These are phyloP conservation scores for Fennellomyces sp. DNA, from an alignment of 371 early-diverging fungal genomes.

Conservation along the genomic window DNA sequence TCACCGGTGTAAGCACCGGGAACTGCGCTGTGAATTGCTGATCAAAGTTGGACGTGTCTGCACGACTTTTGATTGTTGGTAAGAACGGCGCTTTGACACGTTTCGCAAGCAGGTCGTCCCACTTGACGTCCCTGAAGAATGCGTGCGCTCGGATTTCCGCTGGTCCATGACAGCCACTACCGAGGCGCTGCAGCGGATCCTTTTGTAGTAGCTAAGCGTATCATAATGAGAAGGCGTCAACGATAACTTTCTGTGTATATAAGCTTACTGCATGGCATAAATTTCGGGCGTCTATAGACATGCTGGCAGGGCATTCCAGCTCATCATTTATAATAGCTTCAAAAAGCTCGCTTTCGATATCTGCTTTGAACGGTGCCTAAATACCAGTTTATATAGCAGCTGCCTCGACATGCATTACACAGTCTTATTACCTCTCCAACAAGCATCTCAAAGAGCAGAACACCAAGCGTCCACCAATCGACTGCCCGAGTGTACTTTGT, in stretches of 20 bases:
- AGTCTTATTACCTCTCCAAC: conserved; percentile 68
- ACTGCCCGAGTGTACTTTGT: conserved; percentile 84
- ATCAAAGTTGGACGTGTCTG: conserved; percentile 96
- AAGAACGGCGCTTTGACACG: conserved; percentile 87
- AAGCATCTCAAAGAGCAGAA: conserved; percentile 95
- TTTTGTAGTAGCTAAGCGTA: conserved; percentile 75
- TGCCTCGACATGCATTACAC: not conserved
- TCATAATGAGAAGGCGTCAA: not conserved
- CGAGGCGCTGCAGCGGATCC: conserved; percentile 88
- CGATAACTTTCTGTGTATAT: too few species aligned
- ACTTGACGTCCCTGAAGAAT: conserved; percentile 92
- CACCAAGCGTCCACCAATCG: conserved; percentile 96
- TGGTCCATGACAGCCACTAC: conserved; percentile 82
- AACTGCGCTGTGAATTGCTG: conserved; percentile 91
- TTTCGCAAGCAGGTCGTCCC: conserved; percentile 89
- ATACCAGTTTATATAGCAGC: too few species aligned
- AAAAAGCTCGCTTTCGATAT: conserved; percentile 95
- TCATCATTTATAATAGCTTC: conserved; percentile 94
- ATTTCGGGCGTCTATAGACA: conserved; percentile 91
- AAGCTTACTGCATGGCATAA: conserved; percentile 78
- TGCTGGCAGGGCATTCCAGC: conserved; percentile 87
- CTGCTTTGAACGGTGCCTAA: conserved; percentile 91
- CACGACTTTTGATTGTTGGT: conserved; percentile 78
- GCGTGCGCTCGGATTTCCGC: conserved; percentile 93
- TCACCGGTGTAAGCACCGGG: conserved; percentile 91